Base-by-base conservation (phyloP, 495 filamentous ascomycete genomes). In the Eremomyces bilateralis region DNA sequence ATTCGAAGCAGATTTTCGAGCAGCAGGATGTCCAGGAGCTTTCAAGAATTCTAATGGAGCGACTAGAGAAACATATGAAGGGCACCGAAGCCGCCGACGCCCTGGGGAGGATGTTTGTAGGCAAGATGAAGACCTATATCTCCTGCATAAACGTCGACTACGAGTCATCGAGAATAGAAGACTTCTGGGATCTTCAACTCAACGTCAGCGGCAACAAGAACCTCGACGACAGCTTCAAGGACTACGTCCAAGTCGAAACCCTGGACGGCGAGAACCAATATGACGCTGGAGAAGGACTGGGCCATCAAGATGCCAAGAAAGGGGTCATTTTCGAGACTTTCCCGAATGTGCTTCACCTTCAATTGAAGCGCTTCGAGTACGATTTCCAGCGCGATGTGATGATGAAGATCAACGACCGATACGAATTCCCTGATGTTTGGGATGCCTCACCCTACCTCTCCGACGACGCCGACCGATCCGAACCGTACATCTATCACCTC, bases 221-320 rank as follows among this genome's bases (percentile, higher is more conserved):
- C 35, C 58, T 99, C 38, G 75, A 91, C 38, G 82, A 91, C 37
- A 93, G 84, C 45, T 94, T 99, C 61, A 76, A 71, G 44, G 82
- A 95, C 51, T 99, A 95, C 53, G 77, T 94, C 38, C 72, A 88
- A 39, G 85, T 93, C 16, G 88, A 99, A 57, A 92, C 76, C 3
- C 69, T 99, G 50, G 85, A 95, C 42, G 90, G 88, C 6, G 90
- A 99, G 47, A 99, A 99, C 57, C 90, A 94, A 53, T 99, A 99
- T 49, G 83, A 75, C 50, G 88, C 88, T 18, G n/a, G n/a, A n/a
- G 72, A 88, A 43, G 69, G 83, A 4, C 79, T 80, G 54, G 85
- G 81, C 42, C 63, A 94, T 22, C 84, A 99, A 50, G 88, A 99
- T 54, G 88, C 88, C 37, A 81, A 77, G 54, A 99, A 99, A 51